A percentile compares a stretch with the other conserved stretches of the same genome.
phyloP scores from a whole-genome alignment of 345 rosid genomes.

The Eucalyptus erythrocorys region DNA sequence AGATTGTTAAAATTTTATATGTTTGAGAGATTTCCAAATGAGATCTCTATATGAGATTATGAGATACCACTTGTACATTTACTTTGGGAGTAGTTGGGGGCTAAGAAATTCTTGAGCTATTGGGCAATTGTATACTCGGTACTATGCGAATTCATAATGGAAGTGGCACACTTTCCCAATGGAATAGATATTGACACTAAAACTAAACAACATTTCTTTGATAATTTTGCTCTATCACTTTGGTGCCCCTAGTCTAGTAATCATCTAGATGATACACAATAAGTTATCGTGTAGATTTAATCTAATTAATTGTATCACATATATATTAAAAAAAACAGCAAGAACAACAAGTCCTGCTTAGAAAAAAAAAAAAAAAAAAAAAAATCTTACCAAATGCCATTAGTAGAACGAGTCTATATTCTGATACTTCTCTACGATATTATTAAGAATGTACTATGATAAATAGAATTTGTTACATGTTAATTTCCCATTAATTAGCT shows the following conservation, averaged over 20 bases:
- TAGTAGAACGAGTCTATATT: neutral
- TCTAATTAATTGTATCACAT: neutral
- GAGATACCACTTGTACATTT: neutral
- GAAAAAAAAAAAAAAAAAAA: neutral
- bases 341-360: neutral
- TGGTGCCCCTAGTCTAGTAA: neutral
- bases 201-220: neutral
- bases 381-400: neutral
- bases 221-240: neutral
- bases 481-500: neutral
- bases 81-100: neutral
- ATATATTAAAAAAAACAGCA: neutral
- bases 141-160: neutral
- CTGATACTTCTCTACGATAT: neutral
- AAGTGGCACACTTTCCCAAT: neutral
- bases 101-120: too few relatives aligned
- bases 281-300: neutral
- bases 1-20: neutral
- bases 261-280: neutral
- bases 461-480: neutral
- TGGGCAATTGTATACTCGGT: neutral
- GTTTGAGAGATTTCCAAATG: neutral
- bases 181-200: neutral
- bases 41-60: neutral
- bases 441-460: neutral